Evolutionary conservation across 75 land plant species (phyloP).

Genomic region (Azolla pinnata): DNA sequence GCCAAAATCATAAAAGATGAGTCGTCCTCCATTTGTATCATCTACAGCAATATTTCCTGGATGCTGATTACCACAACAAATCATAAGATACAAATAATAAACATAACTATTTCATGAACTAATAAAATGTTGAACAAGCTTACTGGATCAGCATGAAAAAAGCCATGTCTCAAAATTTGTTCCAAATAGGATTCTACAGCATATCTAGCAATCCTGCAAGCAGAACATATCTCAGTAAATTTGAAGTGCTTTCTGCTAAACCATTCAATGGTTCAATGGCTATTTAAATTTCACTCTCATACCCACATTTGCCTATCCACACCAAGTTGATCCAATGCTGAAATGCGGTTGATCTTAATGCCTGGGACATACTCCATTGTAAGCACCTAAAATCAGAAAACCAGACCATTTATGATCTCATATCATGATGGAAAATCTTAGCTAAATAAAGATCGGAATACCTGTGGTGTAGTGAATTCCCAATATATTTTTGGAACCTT

Average conservation of each 20-base stretch:
- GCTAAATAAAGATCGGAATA: too few species aligned
- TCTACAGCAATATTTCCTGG: constrained; percentile 99
- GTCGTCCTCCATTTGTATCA: constrained; percentile 94
- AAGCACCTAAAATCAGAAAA: constrained; percentile 45
- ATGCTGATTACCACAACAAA: constrained; percentile 47
- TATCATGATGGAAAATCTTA: too few species aligned
- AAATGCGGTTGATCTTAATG: constrained; percentile 89
- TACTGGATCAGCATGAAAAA: constrained; percentile 99
- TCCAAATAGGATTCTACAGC: constrained; percentile 99
- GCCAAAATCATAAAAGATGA: constrained; percentile 98
- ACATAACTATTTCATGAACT: not conserved
- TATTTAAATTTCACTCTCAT: too few species aligned
- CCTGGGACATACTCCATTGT: constrained; percentile 99
- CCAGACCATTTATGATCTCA: not conserved
- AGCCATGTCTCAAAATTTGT: constrained; percentile 95
- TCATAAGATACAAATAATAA: not conserved
- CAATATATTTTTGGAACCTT: constrained; percentile 84
- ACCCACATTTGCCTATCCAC: constrained; percentile 96
- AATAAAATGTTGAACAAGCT: not conserved
- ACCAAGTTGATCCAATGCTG: constrained; percentile 87
- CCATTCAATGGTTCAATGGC: too few species aligned
- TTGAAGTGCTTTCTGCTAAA: too few species aligned
- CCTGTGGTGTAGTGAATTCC: constrained; percentile 96
- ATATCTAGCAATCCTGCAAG: constrained; percentile 77
- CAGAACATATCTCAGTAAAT: not conserved